Evolutionary conservation across 2,329 filamentous ascomycete species (phyloP), one percentile per base, ranked within the genome.

Genomic region (Xylaria sp.): DNA sequence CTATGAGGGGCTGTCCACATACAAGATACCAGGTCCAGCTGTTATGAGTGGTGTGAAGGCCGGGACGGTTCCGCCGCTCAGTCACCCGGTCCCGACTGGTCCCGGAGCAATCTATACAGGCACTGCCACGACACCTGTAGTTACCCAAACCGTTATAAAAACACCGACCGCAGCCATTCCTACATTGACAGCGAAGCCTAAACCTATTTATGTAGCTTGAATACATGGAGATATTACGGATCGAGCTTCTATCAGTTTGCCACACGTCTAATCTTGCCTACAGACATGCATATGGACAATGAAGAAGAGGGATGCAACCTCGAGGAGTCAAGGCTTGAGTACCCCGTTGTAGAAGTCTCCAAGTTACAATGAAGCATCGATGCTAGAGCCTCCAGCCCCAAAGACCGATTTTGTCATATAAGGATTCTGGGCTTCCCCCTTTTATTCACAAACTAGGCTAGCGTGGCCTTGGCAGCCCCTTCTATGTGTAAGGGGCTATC

Each of bases 11-110:
- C 25, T 76, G 5, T 73, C 69, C 10, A 70, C 71, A 2, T 78
- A 78, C 39, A 70, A 65, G 20, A 76, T 78, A 13, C 76, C 76
- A 5, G 76, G 76, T 0, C 76, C 76, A 25, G 32, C 73, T n/a
- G 67, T 72, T 23, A 74, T 76, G 13, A 65, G 65, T 25, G 70
- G 59, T 7, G 66, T 69, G 0, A 66, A 61, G 7, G 52, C 64
- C 5, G 68, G 57, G 34, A 71, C 60, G 1, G 66, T 70, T 39
- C 55, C 66, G 23, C 66, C 66, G 2, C 56, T 75, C 3, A 76
- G 73, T 52, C 73, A 76, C 60, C 75, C 74, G 10, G 18, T 73
- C 48, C 75, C 75, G 25, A 76, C 74, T 1, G 74, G 70, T 12
- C 63, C 69, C 2, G 75, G 74, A 6, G 60, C 67, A 8, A 65